Evolutionary conservation across 371 early-diverging fungal species (phyloP).

Genomic region (Mucor irregularis): DNA sequence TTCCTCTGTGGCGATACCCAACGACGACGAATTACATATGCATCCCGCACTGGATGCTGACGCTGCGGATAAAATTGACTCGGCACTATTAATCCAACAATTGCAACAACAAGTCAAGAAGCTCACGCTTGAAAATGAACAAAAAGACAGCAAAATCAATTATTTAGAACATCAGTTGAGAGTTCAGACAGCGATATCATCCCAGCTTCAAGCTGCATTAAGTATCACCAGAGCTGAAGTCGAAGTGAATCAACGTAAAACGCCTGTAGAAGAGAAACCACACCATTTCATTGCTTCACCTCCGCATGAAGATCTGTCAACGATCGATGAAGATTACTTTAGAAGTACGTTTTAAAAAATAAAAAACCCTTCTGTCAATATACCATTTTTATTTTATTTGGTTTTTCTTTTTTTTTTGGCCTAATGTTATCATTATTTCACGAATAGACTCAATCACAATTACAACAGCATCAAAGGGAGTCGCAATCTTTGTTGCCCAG

Average conservation of each 20-base stretch:
- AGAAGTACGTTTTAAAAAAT: background rate
- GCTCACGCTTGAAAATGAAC: background rate
- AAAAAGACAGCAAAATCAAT: constrained; percentile 18
- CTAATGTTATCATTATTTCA: no score
- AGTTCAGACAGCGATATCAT: background rate
- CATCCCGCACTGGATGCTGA: no score
- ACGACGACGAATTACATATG: background rate
- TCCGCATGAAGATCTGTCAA: background rate
- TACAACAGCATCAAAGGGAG: no score
- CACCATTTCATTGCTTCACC: background rate
- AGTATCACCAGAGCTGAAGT: constrained; percentile 21
- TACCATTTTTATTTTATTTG: no score
- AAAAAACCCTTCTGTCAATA: background rate
- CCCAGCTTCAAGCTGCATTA: constrained; percentile 14
- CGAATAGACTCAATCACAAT: no score
- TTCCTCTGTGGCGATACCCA: constrained; percentile 41
- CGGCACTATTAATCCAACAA: constrained; percentile 2
- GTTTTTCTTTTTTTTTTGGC: no score
- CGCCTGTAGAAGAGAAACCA: background rate
- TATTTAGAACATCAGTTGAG: constrained; percentile 13
- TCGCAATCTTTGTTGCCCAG: no score
- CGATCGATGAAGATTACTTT: background rate
- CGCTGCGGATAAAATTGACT: no score
- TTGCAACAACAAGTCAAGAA: constrained; percentile 1
- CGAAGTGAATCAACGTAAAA: constrained; percentile 5